phyloP scores from a whole-genome alignment of 768 basidiomycete species.

The Boletus barrowsii region DNA sequence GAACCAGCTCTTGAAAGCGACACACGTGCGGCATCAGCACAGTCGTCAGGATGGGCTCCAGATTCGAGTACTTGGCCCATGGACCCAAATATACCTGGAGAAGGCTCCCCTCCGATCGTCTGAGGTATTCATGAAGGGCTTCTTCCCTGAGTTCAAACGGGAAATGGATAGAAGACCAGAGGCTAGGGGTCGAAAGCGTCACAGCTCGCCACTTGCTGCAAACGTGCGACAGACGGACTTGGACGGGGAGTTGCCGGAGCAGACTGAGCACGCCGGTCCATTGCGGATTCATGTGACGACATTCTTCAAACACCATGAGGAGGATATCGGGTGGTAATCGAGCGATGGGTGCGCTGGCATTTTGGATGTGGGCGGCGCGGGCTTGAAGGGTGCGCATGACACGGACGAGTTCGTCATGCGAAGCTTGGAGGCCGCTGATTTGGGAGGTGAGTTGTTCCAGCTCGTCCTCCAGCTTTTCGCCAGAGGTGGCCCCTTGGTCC shows the following conservation, averaged over 20 bases:
- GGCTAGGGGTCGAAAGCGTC: constrained; percentile 31
- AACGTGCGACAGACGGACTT: constrained; percentile 34
- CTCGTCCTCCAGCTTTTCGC: constrained; percentile 17
- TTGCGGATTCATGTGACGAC: constrained; percentile 30
- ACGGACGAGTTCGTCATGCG: constrained; percentile 27
- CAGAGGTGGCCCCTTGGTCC: constrained; percentile 6
- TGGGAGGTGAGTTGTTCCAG: constrained; percentile 25
- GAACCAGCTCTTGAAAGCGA: constrained; percentile 29
- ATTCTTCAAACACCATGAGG: constrained; percentile 31
- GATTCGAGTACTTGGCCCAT: constrained; percentile 31
- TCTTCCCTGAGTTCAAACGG: constrained; percentile 29
- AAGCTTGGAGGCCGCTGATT: constrained; percentile 27
- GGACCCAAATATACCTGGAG: constrained; percentile 33
- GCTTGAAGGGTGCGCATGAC: constrained; percentile 27
- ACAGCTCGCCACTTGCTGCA: constrained; percentile 34
- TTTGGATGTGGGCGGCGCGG: constrained; percentile 31
- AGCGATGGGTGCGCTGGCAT: constrained; percentile 27
- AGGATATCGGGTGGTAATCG: constrained; percentile 32
- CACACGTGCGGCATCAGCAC: constrained; percentile 30
- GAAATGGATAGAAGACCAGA: constrained; percentile 36
- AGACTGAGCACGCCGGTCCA: constrained; percentile 32
- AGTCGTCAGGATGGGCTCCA: constrained; percentile 21
- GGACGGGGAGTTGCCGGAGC: constrained; percentile 32
- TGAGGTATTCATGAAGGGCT: constrained; percentile 32
- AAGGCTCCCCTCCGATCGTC: constrained; percentile 28